Evolutionary conservation across 1,284 basidiomycete species (phyloP).

Genomic region (Kalmanozyma brasiliensis): DNA sequence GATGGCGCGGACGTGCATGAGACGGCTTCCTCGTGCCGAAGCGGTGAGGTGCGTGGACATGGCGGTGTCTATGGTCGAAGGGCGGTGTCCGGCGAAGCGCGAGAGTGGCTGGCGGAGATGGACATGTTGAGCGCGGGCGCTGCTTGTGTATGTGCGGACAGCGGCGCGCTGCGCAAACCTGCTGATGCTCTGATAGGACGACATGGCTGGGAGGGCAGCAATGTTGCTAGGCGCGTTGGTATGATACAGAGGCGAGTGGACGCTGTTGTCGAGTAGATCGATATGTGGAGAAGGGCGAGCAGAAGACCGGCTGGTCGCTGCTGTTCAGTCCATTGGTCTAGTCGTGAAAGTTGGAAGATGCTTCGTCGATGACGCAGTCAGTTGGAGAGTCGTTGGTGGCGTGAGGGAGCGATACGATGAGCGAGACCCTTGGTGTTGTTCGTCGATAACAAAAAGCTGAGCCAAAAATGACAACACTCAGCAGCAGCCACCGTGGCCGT

Average conservation of each 20-base stretch:
- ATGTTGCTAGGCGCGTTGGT: neutral
- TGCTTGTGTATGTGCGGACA: neutral
- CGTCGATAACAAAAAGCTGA: slow-evolving; percentile 4
- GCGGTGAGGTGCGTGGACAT: slow-evolving; percentile 8
- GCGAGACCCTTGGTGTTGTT: neutral
- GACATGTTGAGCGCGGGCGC: neutral
- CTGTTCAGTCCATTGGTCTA: slow-evolving; percentile 8
- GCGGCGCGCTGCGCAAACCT: slow-evolving; percentile 17
- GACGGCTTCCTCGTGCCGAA: slow-evolving; percentile 38
- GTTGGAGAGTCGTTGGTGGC: slow-evolving; percentile 1
- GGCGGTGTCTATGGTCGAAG: slow-evolving; percentile 10
- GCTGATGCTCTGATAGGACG: slow-evolving; percentile 18
- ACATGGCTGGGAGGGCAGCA: slow-evolving; percentile 10
- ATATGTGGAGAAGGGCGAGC: neutral
- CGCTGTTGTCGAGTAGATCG: neutral
- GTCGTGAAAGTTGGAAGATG: neutral
- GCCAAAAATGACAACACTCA: slow-evolving; percentile 9
- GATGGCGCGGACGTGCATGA: slow-evolving; percentile 62
- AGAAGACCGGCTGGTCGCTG: slow-evolving; percentile 14
- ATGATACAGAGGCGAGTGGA: neutral
- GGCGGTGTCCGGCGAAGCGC: slow-evolving; percentile 23
- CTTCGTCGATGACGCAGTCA: neutral
- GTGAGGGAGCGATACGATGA: neutral
- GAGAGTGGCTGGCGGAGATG: slow-evolving; percentile 18
- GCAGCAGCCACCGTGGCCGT: neutral